Evolutionary conservation across 176 grass and related monocot genomes (phyloP), one percentile per base, ranked within the genome.

Genomic region (Carex kokanica): DNA sequence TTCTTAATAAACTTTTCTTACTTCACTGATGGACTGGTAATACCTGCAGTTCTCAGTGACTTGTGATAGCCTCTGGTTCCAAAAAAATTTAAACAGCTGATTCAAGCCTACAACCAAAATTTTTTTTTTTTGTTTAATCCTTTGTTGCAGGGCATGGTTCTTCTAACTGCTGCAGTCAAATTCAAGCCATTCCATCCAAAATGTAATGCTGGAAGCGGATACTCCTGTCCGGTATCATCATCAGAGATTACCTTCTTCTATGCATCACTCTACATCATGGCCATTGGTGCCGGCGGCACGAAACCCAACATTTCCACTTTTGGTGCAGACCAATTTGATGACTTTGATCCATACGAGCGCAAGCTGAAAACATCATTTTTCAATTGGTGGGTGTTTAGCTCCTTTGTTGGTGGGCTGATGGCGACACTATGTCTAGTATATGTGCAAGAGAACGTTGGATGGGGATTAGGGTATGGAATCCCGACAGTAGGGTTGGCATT

Each of bases 381-480:
- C 88, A 95, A 95, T 85, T 95, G 93, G 93, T 95, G 93, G 93
- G 86, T 95, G 78, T 92, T 95, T 82, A 90, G 93, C 71, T 88
- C 90, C 29, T 95, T 95, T 73, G 9, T 83, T 0, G 93, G 90
- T 38, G 90, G 60, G 10, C 85, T 95, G 3, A 40, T 90, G 18
- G 90, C 93, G 83, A 82, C 86, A 10, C 81, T 92, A 17, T 88
- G 81, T 14, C 88, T 92, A 13, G 90, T 95, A 51, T 95, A 86
- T 86, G 78, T 92, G 6, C 93, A 95, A 77, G 90, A 95, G 84
- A 92, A 92, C 21, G 81, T 90, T 23, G 93, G 90, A 0, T 95
- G 93, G 93, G 88, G 84, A 11, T 45, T 92, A 27, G 93, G 93
- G 0, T 95, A 95, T 55, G 85, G 84, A 60, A 78, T 95, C 52